A percentile compares a stretch with the other conserved stretches of the same genome.
phyloP scores from a whole-genome alignment of 768 basidiomycete species.

The Macrolepiota dolichaula region DNA sequence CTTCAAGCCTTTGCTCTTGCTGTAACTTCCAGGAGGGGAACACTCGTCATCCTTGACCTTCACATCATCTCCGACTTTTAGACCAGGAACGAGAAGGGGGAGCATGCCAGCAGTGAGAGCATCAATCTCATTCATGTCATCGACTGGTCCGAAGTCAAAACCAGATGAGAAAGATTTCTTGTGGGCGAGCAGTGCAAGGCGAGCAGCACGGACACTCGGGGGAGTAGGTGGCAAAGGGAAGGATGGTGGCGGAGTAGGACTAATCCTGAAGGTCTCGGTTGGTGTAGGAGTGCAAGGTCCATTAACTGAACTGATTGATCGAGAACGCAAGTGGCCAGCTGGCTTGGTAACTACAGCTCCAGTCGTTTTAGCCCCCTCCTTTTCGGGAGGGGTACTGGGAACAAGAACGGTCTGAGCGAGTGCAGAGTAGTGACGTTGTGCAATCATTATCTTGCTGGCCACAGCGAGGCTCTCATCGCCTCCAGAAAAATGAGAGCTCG shows the following conservation, averaged over 20 bases:
- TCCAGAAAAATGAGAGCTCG: constrained; percentile 51
- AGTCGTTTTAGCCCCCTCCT: constrained; percentile 28
- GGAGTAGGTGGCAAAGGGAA: constrained; percentile 77
- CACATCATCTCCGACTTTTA: constrained; percentile 55
- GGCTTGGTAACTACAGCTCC: constrained; percentile 30
- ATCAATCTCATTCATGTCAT: constrained; percentile 64
- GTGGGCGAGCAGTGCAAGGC: constrained; percentile 51
- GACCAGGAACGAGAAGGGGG: constrained; percentile 63
- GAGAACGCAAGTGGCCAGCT: constrained; percentile 54
- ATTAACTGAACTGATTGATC: constrained; percentile 53
- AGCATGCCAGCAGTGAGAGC: constrained; percentile 67
- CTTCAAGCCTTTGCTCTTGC: constrained; percentile 38
- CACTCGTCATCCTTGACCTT: constrained; percentile 46
- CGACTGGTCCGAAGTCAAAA: constrained; percentile 57
- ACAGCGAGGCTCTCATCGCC: constrained; percentile 48
- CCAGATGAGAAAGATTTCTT: constrained; percentile 64
- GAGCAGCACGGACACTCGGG: constrained; percentile 56
- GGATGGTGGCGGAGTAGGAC: constrained; percentile 51
- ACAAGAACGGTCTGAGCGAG: constrained; percentile 64
- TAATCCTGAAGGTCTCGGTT: constrained; percentile 34
- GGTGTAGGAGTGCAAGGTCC: constrained; percentile 35
- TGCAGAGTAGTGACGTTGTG: constrained; percentile 70
- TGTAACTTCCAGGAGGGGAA: constrained; percentile 38
- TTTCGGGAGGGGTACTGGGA: constrained; percentile 40
- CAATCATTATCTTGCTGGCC: constrained; percentile 63